Base-by-base conservation (phyloP, 192 early-diverging fungal genomes). In the Gaertneriomyces semiglobifer region DNA sequence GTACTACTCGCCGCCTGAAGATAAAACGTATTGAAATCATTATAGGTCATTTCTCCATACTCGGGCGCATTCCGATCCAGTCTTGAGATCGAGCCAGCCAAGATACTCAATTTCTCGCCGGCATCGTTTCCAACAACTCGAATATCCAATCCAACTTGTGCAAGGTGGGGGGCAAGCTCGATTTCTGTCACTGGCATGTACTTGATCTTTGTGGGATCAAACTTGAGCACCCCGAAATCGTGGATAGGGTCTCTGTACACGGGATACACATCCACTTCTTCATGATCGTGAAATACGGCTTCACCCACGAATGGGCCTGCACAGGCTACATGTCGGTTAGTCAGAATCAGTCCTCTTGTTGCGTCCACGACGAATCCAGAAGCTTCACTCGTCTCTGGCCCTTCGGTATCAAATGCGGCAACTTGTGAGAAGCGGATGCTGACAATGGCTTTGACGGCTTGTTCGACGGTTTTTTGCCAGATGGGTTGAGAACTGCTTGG, bases 281-380 rank as follows among this genome's bases (percentile, higher is more conserved):
- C 90, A 53, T 91, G 91, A 62, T 93, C 83, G 58, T 88, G 88
- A 54, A 84, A 90, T 33, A 93, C 78, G 12, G 87, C 89, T 60
- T 90, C 89, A 42, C 89, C 91, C 3, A 90, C 85, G 77, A 91
- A 93, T n/a, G 91, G 91, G 14, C 91, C 91, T 2, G 88, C 79
- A 60, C 89, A 88, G 7, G 82, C 88, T 12, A 92, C 88, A 43
- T 80, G 84, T 58, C 86, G 72, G 65, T 90, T 90, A 7, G 88
- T 90, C 44, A 92, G 66, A 44, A 89, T 88, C 38, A 88, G 71
- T 25, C 88, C 90, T 18, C 74, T 77, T 60, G 76, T 71, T 18
- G 83, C 83, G 70, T 93, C 91, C 7, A 93, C 88, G 53, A 93
- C 88, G 76, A 93, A 93, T 18, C 91, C 91, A 44, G 91, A 84